Evolutionary conservation across 371 early-diverging fungal genomes (phyloP).

Genomic region (Thermomucor indicae-seudaticae): DNA sequence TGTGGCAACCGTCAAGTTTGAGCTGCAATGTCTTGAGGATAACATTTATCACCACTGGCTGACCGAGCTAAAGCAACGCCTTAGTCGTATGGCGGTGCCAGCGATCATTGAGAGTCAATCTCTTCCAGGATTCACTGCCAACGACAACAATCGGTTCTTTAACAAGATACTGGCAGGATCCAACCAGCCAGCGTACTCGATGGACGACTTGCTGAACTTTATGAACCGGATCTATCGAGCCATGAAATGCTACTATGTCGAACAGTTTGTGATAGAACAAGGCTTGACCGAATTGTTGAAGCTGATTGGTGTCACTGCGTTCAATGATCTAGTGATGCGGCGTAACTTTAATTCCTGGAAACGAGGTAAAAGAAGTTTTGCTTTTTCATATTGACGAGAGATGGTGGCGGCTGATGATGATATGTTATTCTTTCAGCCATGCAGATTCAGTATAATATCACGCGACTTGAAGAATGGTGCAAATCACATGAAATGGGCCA

Average conservation of each 20-base stretch:
- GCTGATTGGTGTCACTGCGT: slow-evolving; percentile 87
- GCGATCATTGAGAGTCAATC: slow-evolving; percentile 92
- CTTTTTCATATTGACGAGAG: too few species aligned
- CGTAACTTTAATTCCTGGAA: slow-evolving; percentile 88
- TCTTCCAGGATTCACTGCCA: slow-evolving; percentile 86
- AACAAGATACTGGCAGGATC: slow-evolving; percentile 68
- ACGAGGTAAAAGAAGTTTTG: slow-evolving; percentile 45
- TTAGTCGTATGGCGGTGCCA: slow-evolving; percentile 91
- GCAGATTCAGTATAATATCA: slow-evolving; percentile 98
- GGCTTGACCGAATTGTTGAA: slow-evolving; percentile 87
- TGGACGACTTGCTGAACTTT: slow-evolving; percentile 90
- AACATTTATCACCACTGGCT: slow-evolving; percentile 81
- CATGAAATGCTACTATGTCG: slow-evolving; percentile 94
- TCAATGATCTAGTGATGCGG: slow-evolving; percentile 94
- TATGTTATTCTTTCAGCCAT: slow-evolving; percentile 42
- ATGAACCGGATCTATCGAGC: slow-evolving; percentile 88
- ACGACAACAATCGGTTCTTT: slow-evolving; percentile 79
- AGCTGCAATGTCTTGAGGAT: slow-evolving; percentile 62
- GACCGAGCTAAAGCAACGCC: slow-evolving; percentile 90
- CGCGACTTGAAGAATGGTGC: slow-evolving; percentile 96
- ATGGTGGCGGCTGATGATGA: neutral
- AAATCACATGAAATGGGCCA: slow-evolving; percentile 88
- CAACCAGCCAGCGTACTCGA: slow-evolving; percentile 72
- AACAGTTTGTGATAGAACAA: slow-evolving; percentile 73
- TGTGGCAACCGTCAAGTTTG: slow-evolving; percentile 62